Conservation (phyloP, 768 basidiomycete genomes). For the Leucocoprinus birnbaumii region DNA sequence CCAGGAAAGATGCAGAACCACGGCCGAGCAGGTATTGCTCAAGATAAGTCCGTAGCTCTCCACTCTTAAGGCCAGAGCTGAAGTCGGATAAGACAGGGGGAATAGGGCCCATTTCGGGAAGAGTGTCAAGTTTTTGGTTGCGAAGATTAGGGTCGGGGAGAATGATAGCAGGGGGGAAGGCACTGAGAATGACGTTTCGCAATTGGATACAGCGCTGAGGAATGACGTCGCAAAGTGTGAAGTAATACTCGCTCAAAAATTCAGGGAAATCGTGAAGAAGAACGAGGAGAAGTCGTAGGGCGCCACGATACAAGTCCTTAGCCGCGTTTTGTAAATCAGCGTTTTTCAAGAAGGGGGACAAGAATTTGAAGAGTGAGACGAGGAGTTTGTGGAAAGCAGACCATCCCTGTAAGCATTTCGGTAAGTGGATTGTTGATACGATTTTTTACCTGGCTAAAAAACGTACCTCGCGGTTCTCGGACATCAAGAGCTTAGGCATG, state of each 20-base stretch:
- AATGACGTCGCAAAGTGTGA: constrained; percentile 91
- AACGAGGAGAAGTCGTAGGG: constrained; percentile 87
- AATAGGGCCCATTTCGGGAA: constrained; percentile 89
- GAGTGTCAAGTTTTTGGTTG: constrained; percentile 67
- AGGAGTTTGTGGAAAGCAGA: constrained; percentile 93
- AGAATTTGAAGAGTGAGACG: constrained; percentile 92
- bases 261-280: constrained; percentile 99
- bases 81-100: constrained; percentile 93
- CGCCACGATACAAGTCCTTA: constrained; percentile 86
- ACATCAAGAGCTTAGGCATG: constrained; percentile 91
- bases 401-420: constrained; percentile 67
- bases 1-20: constrained; percentile 65
- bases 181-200: constrained; percentile 93
- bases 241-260: constrained; percentile 95
- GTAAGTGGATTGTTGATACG: not conserved
- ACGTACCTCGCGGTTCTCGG: constrained; percentile 82
- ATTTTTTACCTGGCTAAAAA: too few relatives aligned
- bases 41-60: constrained; percentile 74
- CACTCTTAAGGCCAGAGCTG: constrained; percentile 73
- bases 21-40: constrained; percentile 85
- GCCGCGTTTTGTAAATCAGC: constrained; percentile 78
- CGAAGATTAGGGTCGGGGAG: constrained; percentile 88
- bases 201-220: constrained; percentile 93
- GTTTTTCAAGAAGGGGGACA: constrained; percentile 85
- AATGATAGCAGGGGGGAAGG: constrained; percentile 79